phyloP scores from a whole-genome alignment of 495 filamentous ascomycete species.

The Pseudomonodictys pantanalensis region DNA sequence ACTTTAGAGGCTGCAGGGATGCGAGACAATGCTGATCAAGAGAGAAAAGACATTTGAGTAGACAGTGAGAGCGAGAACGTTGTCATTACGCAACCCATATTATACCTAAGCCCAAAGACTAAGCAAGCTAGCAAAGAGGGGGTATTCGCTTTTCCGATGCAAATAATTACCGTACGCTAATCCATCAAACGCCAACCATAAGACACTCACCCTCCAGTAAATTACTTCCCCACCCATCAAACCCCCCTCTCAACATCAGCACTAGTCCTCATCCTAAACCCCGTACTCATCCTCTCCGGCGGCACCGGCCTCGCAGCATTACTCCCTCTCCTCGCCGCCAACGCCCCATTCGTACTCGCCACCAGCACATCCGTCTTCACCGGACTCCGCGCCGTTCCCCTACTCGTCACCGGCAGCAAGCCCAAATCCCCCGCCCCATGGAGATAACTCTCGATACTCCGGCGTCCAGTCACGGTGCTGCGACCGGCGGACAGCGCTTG shows the following conservation, averaged over 20 bases:
- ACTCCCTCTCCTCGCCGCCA: not conserved
- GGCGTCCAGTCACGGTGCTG: conserved; percentile 1
- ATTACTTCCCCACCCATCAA: not conserved
- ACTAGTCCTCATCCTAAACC: conserved; percentile 29
- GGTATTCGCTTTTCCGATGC: too few species aligned
- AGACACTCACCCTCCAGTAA: too few species aligned
- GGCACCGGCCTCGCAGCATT: not conserved
- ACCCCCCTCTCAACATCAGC: conserved; percentile 21
- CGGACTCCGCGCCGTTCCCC: conserved; percentile 11
- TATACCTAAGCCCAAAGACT: too few species aligned
- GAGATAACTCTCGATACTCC: conserved; percentile 1
- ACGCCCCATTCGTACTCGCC: not conserved
- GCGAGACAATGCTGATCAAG: too few species aligned
- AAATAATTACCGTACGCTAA: too few species aligned
- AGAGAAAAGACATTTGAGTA: too few species aligned
- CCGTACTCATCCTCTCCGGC: conserved; percentile 25
- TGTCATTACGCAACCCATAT: too few species aligned
- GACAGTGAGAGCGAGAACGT: too few species aligned
- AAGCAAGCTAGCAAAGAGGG: too few species aligned
- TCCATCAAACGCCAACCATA: too few species aligned
- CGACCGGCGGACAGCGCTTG: conserved; percentile 16
- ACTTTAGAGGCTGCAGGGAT: too few species aligned
- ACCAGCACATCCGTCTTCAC: not conserved
- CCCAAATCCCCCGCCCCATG: not conserved
- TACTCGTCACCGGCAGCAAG: conserved; percentile 21